Percentiles rank a stretch among this genome's conserved stretches.
Conservation (phyloP, 2,329 filamentous ascomycete genomes). For the Sclerotinia spermophila region DNA sequence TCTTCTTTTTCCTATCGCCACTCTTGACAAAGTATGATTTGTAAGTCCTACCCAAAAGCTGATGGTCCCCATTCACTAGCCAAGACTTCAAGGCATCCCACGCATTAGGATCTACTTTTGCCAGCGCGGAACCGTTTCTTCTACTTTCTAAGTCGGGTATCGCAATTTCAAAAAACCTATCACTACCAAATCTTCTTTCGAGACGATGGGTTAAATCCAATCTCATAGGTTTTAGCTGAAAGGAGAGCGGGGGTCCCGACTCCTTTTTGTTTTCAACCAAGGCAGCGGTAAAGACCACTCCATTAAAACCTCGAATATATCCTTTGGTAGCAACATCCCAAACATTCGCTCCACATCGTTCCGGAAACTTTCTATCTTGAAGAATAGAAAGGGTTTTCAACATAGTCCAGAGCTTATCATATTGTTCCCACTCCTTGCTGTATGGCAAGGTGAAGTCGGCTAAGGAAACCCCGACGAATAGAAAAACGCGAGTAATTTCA, state of each 20-base stretch:
- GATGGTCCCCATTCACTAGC: constrained; percentile 35
- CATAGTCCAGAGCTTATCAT: constrained; percentile 42
- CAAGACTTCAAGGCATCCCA: constrained; percentile 42
- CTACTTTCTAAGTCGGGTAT: constrained; percentile 45
- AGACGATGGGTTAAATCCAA: constrained; percentile 51
- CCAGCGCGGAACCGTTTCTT: constrained; percentile 26
- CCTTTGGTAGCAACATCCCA: constrained; percentile 40
- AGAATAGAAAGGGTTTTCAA: constrained; percentile 44
- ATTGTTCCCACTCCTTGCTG: constrained; percentile 42
- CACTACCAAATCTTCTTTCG: constrained; percentile 52
- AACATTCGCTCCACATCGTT: constrained; percentile 42
- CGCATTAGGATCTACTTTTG: constrained; percentile 38
- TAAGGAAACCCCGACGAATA: constrained; percentile 30
- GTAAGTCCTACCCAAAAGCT: constrained; percentile 33
- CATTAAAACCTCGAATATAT: constrained; percentile 38
- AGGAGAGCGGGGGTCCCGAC: constrained; percentile 43
- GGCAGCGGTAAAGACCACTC: constrained; percentile 44
- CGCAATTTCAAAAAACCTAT: constrained; percentile 55
- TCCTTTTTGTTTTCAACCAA: constrained; percentile 40
- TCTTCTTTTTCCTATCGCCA: constrained; percentile 33
- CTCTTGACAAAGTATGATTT: constrained; percentile 33
- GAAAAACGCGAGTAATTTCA: constrained; percentile 35
- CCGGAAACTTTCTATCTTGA: constrained; percentile 46
- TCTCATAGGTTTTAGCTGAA: constrained; percentile 48
- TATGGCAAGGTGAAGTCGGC: constrained; percentile 20